Conservation (phyloP, 306 rosid genomes). For the Purshia tridentata region DNA sequence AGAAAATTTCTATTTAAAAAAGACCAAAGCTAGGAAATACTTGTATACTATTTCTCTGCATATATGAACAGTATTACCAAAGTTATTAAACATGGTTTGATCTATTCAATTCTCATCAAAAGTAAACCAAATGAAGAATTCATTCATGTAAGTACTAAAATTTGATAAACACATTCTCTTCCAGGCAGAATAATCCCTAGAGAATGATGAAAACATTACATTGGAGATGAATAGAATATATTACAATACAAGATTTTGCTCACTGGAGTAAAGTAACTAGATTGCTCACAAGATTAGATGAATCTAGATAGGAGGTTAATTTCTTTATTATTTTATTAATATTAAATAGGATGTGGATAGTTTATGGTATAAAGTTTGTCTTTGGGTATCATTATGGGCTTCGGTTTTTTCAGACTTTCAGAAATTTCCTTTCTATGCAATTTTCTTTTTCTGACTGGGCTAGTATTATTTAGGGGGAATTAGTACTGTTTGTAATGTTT, state of each 20-base stretch:
- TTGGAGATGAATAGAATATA: neutral
- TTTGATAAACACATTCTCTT: neutral
- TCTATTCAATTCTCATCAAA: neutral
- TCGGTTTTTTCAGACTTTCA: too few relatives aligned
- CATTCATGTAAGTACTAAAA: neutral
- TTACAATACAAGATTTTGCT: neutral
- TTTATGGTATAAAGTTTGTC: too few relatives aligned
- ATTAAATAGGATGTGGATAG: too few relatives aligned
- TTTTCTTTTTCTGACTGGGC: too few relatives aligned
- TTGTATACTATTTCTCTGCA: neutral
- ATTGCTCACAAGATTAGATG: neutral
- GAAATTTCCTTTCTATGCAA: too few relatives aligned
- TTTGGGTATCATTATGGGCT: too few relatives aligned
- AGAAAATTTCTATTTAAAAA: neutral
- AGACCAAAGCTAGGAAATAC: conserved; percentile 12
- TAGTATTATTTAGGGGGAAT: too few relatives aligned
- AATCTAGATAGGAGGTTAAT: neutral
- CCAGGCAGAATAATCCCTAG: neutral
- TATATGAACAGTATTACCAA: neutral
- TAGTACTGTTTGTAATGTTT: too few relatives aligned
- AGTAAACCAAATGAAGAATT: neutral
- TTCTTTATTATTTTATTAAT: too few relatives aligned
- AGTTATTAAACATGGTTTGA: neutral
- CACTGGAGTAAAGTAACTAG: neutral
- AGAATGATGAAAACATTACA: neutral